Percentiles rank a stretch among this genome's conserved stretches.
phyloP scores from a whole-genome alignment of 1,284 basidiomycete genomes.

The Microbotryum saponariae region DNA sequence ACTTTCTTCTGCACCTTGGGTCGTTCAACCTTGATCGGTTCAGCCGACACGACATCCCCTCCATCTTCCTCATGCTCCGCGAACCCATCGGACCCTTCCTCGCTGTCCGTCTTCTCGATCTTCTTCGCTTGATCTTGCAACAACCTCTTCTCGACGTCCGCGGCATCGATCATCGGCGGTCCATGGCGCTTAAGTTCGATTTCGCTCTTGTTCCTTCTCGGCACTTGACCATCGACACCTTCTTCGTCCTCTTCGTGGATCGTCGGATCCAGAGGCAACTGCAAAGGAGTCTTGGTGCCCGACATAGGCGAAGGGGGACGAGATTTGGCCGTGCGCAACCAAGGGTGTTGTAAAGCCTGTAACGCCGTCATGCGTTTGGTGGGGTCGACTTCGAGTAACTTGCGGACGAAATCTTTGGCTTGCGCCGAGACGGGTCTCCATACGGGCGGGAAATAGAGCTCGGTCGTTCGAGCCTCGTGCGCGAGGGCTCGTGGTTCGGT shows the following conservation, averaged over 20 bases:
- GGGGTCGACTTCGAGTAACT: conserved; percentile 26
- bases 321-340: conserved; percentile 21
- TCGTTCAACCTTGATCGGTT: neutral
- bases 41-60: neutral
- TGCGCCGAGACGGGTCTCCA: conserved; percentile 31
- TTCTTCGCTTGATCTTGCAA: too few species aligned
- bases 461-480: conserved; percentile 23
- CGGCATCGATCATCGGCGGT: conserved; percentile 16
- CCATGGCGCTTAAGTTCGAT: conserved; percentile 7
- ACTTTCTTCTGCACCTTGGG: too few species aligned
- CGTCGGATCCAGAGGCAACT: neutral
- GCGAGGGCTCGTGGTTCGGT: conserved; percentile 25
- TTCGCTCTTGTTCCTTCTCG: conserved; percentile 4
- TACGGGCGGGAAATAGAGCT: conserved; percentile 32
- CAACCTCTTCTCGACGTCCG: conserved; percentile 18
- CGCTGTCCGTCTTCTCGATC: too few species aligned
- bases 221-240: neutral
- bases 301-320: conserved; percentile 20
- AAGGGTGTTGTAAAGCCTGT: conserved; percentile 32
- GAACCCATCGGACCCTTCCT: neutral
- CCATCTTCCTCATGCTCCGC: neutral
- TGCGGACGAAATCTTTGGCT: conserved; percentile 34
- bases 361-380: conserved; percentile 24
- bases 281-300: neutral
- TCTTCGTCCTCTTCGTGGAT: neutral